These are phyloP conservation scores for Sporothrix phasma DNA, from an alignment of 2,329 filamentous ascomycete species.

Conservation along the genomic window DNA sequence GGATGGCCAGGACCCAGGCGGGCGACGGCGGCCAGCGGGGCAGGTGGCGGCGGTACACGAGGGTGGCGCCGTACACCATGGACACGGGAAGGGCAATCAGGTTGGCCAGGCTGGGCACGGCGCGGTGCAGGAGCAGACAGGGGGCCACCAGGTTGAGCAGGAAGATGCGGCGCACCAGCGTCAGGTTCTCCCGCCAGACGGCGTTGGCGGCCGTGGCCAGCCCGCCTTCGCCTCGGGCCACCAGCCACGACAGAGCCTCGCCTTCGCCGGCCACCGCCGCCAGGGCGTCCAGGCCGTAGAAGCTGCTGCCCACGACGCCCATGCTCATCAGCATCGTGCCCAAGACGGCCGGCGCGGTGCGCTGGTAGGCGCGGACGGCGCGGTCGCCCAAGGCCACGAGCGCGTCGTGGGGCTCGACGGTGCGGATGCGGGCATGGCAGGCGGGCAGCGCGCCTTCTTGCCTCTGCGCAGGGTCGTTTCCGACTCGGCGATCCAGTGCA, in stretches of 20 bases:
- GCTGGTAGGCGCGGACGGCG: conserved; percentile 45
- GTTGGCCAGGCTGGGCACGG: conserved; percentile 34
- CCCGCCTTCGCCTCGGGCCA: not conserved
- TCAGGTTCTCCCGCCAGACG: conserved; percentile 12
- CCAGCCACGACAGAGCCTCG: conserved; percentile 33
- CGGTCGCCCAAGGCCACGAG: conserved; percentile 57
- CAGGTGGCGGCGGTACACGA: conserved; percentile 36
- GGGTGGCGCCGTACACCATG: conserved; percentile 36
- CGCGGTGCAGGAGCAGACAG: conserved; percentile 34
- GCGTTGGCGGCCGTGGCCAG: not conserved
- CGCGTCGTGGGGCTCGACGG: conserved; percentile 64
- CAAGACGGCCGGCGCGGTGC: conserved; percentile 52
- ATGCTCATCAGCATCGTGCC: conserved; percentile 47
- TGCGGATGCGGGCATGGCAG: conserved; percentile 71
- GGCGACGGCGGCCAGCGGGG: conserved; percentile 46
- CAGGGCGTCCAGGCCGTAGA: conserved; percentile 43
- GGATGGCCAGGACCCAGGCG: conserved; percentile 38
- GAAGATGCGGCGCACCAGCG: conserved; percentile 18
- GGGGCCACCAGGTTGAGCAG: conserved; percentile 38
- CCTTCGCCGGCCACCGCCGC: conserved; percentile 43
- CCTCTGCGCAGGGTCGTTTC: conserved; percentile 44
- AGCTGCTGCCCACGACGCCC: conserved; percentile 40
- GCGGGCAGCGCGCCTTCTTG: conserved; percentile 69
- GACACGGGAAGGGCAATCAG: conserved; percentile 34
- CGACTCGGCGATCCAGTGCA: conserved; percentile 89